Evolutionary conservation across 257 asterid species (phyloP).

Genomic region (Ehretia macrophylla): DNA sequence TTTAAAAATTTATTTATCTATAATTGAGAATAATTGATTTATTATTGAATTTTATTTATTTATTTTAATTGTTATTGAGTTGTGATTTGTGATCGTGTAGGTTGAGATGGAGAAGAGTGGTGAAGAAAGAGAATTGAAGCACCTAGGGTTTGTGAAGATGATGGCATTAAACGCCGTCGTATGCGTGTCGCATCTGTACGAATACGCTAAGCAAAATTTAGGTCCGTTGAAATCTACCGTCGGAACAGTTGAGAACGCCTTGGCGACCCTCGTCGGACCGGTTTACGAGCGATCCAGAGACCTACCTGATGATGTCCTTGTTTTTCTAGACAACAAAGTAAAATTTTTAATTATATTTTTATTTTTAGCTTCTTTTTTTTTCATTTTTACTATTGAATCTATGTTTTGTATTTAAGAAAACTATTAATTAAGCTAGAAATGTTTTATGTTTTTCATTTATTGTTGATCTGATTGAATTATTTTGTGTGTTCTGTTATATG

Average conservation of each 20-base stretch:
- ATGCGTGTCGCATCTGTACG: conserved; percentile 47
- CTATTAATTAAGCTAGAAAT: too few relatives aligned
- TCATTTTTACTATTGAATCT: too few relatives aligned
- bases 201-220: conserved; percentile 53
- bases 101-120: conserved; percentile 42
- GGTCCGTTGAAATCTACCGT: conserved; percentile 64
- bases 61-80: neutral
- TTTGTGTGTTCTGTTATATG: too few relatives aligned
- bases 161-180: conserved; percentile 49
- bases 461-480: too few relatives aligned
- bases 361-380: too few relatives aligned
- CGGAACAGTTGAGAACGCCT: conserved; percentile 57
- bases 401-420: too few relatives aligned
- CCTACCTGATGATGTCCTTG: conserved; percentile 54
- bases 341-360: neutral
- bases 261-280: conserved; percentile 45
- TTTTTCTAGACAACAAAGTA: conserved; percentile 64
- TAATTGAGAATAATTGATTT: neutral
- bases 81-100: conserved; percentile 22
- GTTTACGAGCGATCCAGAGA: conserved; percentile 46
- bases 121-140: conserved; percentile 37
- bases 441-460: too few relatives aligned
- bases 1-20: too few relatives aligned
- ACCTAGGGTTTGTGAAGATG: conserved; percentile 48
- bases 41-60: neutral